phyloP scores from a whole-genome alignment of 148 eudicot genomes.

The Limonium bicolor region DNA sequence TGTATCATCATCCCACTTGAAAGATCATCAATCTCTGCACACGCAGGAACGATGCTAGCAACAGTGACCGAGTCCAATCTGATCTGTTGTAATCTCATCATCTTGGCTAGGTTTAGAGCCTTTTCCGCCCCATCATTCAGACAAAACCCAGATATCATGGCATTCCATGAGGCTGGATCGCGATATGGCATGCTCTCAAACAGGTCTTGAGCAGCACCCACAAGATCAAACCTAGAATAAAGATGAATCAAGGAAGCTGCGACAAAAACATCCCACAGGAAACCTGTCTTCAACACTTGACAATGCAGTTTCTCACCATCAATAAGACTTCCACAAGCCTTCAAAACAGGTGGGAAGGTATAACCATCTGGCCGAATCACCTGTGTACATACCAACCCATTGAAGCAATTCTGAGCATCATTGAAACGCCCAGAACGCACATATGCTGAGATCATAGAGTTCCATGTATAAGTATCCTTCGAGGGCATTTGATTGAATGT shows the following conservation, averaged over 20 bases:
- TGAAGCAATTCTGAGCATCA: conserved; percentile 41
- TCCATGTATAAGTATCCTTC: conserved; percentile 59
- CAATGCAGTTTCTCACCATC: conserved; percentile 44
- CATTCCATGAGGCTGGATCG: conserved; percentile 66
- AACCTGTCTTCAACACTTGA: conserved; percentile 37
- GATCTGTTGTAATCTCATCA: conserved; percentile 35
- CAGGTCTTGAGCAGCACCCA: conserved; percentile 27
- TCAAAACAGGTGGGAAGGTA: conserved; percentile 58
- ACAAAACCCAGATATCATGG: conserved; percentile 60
- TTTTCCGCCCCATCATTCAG: conserved; percentile 35
- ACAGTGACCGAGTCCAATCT: conserved; percentile 46
- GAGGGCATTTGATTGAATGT: conserved; percentile 28
- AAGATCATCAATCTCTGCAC: conserved; percentile 31
- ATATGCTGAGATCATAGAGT: conserved; percentile 58
- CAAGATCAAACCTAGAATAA: conserved; percentile 38
- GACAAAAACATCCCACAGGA: conserved; percentile 64
- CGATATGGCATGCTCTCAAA: conserved; percentile 45
- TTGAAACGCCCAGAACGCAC: conserved; percentile 28
- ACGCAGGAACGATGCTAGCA: conserved; percentile 53
- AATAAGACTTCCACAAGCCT: conserved; percentile 37
- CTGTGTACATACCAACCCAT: conserved; percentile 21
- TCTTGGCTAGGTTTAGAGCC: conserved; percentile 30
- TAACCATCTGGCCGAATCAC: conserved; percentile 52
- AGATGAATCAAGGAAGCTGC: conserved; percentile 71
- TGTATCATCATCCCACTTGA: conserved; percentile 32